A percentile compares a stretch with the other conserved stretches of the same genome.
Conservation (phyloP, 257 asterid species). For the Gentiana straminea region DNA sequence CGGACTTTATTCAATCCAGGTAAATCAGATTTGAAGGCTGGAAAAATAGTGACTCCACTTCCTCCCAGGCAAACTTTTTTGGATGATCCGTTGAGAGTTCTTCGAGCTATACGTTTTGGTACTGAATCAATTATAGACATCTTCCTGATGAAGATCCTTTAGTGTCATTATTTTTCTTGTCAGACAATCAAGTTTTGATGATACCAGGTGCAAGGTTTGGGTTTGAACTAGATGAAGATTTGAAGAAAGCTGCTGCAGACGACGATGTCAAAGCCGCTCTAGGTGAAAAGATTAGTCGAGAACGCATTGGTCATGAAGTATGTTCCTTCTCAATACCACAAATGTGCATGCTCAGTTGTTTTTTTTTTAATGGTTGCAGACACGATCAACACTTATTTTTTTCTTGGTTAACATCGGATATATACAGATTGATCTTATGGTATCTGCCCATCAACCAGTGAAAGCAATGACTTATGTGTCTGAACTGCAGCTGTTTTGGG, state of each 20-base stretch:
- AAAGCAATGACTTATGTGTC: constrained; percentile 57
- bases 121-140: not conserved
- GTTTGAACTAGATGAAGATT: constrained; percentile 63
- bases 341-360: not conserved
- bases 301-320: constrained; percentile 90
- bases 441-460: constrained; percentile 72
- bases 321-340: constrained; percentile 6
- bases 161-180: constrained; percentile 6
- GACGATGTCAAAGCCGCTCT: constrained; percentile 65
- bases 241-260: constrained; percentile 75
- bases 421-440: constrained; percentile 87
- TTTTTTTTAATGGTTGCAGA: not conserved
- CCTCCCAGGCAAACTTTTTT: constrained; percentile 89
- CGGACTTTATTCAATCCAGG: constrained; percentile 31
- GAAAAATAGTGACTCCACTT: constrained; percentile 84
- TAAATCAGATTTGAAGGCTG: constrained; percentile 61
- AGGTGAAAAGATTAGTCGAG: constrained; percentile 83
- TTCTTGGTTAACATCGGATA: constrained; percentile 1
- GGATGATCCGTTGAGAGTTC: constrained; percentile 93
- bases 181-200: constrained; percentile 1
- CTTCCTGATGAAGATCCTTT: too few species aligned
- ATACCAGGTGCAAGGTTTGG: constrained; percentile 76
- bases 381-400: not conserved
- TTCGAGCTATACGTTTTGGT: constrained; percentile 98
- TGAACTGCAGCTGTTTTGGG: constrained; percentile 65